Percentiles rank a stretch among this genome's conserved stretches.
phyloP scores from a whole-genome alignment of 768 basidiomycete genomes.

The Pulveroboletus sp. region DNA sequence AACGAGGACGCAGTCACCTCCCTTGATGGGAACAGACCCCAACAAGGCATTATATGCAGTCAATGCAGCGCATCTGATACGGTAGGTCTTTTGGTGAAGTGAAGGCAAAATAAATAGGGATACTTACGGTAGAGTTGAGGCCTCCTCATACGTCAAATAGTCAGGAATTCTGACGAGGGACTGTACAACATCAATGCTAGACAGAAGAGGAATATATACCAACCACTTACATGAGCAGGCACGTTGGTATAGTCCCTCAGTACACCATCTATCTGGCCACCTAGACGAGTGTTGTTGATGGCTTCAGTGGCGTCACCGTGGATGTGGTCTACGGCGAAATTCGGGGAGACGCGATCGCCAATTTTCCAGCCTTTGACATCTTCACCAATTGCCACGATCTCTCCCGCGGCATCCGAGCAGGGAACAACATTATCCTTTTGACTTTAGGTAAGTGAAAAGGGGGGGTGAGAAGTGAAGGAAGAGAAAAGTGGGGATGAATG shows the following conservation, averaged over 20 bases:
- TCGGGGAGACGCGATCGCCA: slow-evolving; percentile 56
- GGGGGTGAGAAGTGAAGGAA: slow-evolving; percentile 32
- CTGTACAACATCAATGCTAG: slow-evolving; percentile 21
- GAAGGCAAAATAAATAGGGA: too few species aligned
- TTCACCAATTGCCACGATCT: slow-evolving; percentile 44
- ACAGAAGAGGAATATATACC: not conserved
- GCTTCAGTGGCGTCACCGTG: slow-evolving; percentile 40
- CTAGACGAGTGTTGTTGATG: slow-evolving; percentile 38
- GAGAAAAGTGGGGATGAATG: not conserved
- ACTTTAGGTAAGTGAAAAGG: slow-evolving; percentile 7
- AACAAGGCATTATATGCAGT: slow-evolving; percentile 62
- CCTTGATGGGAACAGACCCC: slow-evolving; percentile 48
- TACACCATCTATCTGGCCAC: slow-evolving; percentile 48
- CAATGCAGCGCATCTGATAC: slow-evolving; percentile 49
- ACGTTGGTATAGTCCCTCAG: slow-evolving; percentile 53
- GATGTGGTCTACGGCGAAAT: slow-evolving; percentile 47
- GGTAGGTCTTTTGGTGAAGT: too few species aligned
- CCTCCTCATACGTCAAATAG: slow-evolving; percentile 60
- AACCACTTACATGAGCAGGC: slow-evolving; percentile 36
- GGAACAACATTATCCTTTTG: slow-evolving; percentile 28
- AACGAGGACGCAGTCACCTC: slow-evolving; percentile 55
- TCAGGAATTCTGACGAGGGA: slow-evolving; percentile 50
- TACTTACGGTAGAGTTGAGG: slow-evolving; percentile 56
- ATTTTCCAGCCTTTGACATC: slow-evolving; percentile 44
- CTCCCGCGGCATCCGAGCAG: slow-evolving; percentile 53